A percentile compares a stretch with the other conserved stretches of the same genome.
These are phyloP conservation scores for Pterocarpus santalinus DNA, from an alignment of 306 rosid genomes.

Conservation along the genomic window DNA sequence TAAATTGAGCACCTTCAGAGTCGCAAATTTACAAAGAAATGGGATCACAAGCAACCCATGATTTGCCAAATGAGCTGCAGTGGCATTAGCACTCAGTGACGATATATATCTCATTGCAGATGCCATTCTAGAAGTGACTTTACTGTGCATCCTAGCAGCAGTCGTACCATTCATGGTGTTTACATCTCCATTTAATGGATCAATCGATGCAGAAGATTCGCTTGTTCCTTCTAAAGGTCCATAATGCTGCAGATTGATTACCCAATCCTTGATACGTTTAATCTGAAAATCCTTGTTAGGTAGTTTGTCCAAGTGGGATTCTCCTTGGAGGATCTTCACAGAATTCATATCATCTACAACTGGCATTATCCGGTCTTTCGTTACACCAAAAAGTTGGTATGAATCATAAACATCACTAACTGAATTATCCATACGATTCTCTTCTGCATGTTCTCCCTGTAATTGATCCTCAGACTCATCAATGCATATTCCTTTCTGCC, in stretches of 20 bases:
- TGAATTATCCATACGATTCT: constrained; percentile 49
- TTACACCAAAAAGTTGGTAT: constrained; percentile 47
- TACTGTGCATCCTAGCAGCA: constrained; percentile 49
- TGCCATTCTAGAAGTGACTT: constrained; percentile 67
- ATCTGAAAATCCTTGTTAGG: constrained; percentile 64
- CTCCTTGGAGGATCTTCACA: constrained; percentile 53
- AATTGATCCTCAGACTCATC: constrained; percentile 55
- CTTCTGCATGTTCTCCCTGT: constrained; percentile 57
- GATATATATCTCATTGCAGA: constrained; percentile 70
- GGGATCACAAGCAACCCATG: constrained; percentile 75
- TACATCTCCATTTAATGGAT: constrained; percentile 32
- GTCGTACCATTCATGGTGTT: constrained; percentile 36
- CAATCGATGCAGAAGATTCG: constrained; percentile 52
- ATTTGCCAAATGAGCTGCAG: constrained; percentile 71
- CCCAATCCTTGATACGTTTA: constrained; percentile 91
- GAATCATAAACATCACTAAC: constrained; percentile 68
- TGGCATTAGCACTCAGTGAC: constrained; percentile 59
- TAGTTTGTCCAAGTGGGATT: constrained; percentile 54
- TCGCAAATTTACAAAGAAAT: constrained; percentile 64
- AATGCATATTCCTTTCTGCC: constrained; percentile 49
- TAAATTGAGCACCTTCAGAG: constrained; percentile 69
- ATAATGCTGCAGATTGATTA: constrained; percentile 70
- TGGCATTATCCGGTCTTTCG: constrained; percentile 81
- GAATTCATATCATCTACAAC: constrained; percentile 48
- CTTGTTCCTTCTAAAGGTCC: constrained; percentile 61